Evolutionary conservation across 1,284 basidiomycete species (phyloP), one percentile per base, ranked within the genome.

Genomic region (Cutaneotrichosporon mucoides): DNA sequence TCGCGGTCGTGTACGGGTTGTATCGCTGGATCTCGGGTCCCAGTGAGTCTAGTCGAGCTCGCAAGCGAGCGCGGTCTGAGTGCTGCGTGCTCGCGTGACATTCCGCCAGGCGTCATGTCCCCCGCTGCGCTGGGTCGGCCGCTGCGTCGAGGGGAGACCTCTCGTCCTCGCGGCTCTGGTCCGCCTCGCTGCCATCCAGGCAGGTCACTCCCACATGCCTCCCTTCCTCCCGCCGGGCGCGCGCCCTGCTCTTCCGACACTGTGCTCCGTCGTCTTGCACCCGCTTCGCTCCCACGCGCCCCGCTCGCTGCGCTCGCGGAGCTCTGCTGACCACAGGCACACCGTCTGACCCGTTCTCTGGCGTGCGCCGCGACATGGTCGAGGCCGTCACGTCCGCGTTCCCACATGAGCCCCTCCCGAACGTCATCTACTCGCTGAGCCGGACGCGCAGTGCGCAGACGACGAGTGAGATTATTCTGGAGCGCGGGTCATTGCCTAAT

Each of bases 381-480:
- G 72, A 76, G 45, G 73, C 73, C 5, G 70, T 79, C 7, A 68
- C 73, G n/a, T 58, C 69, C 5, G 71, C 75, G 0, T 79, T 79
- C 65, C 78, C 78, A 1, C 65, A 78, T 58, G 66, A 77, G 11
- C 71, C 73, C 8, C 41, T 72, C n/a, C 57, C 67, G 1, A 68
- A 71, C 45, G 73, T 79, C 57, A 69, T 78, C 16, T 79, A 75
- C 53, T 70, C 69, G 10, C 67, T 79, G n/a, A 71, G 72, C 6
- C 68, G 71, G 62, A 79, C 76, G 3, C 63, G 71, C n/a, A 72
- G 66, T 7, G 70, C 68, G n/a, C 75, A 79, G 65, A 55, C 68
- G 11, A 79, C 78, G 5, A 70, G 68, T 43, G 78, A 79, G 55
- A 67, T 73, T 59, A 76, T 79, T 37, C 65, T 79, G 5, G 76